These are phyloP conservation scores for Elongisporangium undulatum DNA, from an alignment of 352 stramenopile genomes.

Conservation along the genomic window DNA sequence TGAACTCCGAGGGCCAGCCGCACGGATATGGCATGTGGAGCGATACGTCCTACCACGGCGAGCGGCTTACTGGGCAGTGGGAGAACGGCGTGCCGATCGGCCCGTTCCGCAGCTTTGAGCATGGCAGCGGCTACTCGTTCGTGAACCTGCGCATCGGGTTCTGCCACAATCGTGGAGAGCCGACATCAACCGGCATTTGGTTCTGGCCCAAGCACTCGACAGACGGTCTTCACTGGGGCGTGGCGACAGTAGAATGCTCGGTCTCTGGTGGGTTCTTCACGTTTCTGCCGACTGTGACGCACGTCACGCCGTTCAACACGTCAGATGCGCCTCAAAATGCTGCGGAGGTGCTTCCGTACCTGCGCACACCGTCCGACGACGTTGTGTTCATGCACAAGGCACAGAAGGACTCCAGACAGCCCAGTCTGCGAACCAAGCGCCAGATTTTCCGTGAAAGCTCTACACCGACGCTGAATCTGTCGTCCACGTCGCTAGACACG, in stretches of 20 bases:
- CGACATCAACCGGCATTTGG: slow-evolving; percentile 25
- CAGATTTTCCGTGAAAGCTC: slow-evolving; percentile 27
- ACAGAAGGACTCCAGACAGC: background rate
- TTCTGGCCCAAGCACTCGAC: slow-evolving; percentile 46
- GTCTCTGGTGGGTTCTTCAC: slow-evolving; percentile 71
- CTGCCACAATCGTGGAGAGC: slow-evolving; percentile 46
- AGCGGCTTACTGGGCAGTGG: slow-evolving; percentile 68
- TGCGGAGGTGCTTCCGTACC: slow-evolving; percentile 25
- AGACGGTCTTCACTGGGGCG: slow-evolving; percentile 56
- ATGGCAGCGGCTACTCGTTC: slow-evolving; percentile 72
- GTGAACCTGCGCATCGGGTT: slow-evolving; percentile 69
- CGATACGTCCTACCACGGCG: slow-evolving; percentile 68
- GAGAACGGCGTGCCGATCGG: slow-evolving; percentile 63
- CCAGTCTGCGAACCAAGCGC: slow-evolving; percentile 9
- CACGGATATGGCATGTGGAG: slow-evolving; percentile 71
- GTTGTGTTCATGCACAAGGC: slow-evolving; percentile 42
- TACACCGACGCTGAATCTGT: slow-evolving; percentile 21
- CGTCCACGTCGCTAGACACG: slow-evolving; percentile 9
- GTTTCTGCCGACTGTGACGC: slow-evolving; percentile 50
- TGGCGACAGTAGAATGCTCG: slow-evolving; percentile 76
- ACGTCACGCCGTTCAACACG: slow-evolving; percentile 41
- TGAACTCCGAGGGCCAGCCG: slow-evolving; percentile 46
- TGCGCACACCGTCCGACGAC: slow-evolving; percentile 41
- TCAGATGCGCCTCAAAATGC: slow-evolving; percentile 28
- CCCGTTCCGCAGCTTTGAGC: slow-evolving; percentile 71